phyloP scores from a whole-genome alignment of 2,329 filamentous ascomycete genomes.

The Penicillium crustosum region DNA sequence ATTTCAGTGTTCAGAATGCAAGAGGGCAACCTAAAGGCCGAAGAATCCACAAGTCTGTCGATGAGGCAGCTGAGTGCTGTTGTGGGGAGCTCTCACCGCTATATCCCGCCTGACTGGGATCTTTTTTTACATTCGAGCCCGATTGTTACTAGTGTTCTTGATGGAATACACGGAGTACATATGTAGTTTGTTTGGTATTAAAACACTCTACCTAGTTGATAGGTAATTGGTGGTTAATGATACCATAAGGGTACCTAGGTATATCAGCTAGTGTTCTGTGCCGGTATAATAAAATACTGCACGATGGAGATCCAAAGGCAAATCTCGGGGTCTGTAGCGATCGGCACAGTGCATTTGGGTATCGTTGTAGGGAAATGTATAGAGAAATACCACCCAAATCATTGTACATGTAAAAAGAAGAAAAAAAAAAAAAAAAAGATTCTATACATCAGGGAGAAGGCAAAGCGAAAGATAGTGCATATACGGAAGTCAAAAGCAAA shows the following conservation, averaged over 20 bases:
- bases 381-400: not conserved
- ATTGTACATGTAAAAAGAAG: constrained; percentile 3
- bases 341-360: not conserved
- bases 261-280: not conserved
- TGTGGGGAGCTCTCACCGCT: no score
- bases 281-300: not conserved
- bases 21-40: no score
- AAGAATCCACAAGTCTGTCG: no score
- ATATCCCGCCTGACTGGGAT: no score
- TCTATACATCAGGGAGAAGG: constrained; percentile 16
- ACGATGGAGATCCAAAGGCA: not conserved
- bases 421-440: not conserved
- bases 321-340: not conserved
- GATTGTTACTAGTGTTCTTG: not conserved
- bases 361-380: not conserved
- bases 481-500: constrained; percentile 2
- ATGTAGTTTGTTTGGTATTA: not conserved
- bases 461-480: not conserved
- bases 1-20: no score
- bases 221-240: not conserved
- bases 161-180: not conserved
- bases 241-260: not conserved
- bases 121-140: no score
- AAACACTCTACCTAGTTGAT: constrained; percentile 1
- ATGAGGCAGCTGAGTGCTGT: no score